These are phyloP conservation scores for Aspergillus funiculosus DNA, from an alignment of 495 filamentous ascomycete genomes.

Conservation along the genomic window DNA sequence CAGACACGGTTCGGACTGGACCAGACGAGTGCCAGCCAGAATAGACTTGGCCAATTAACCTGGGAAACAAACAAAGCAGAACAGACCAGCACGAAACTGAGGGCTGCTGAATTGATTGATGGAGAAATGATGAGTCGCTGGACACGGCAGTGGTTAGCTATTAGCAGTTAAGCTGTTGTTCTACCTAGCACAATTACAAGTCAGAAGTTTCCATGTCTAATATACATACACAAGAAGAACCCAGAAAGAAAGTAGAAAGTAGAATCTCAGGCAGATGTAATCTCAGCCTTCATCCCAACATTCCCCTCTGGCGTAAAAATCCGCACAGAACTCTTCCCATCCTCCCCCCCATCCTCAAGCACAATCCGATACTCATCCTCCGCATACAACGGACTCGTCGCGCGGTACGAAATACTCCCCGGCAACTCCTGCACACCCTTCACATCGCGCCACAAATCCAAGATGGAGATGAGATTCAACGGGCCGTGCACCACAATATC, in stretches of 20 bases:
- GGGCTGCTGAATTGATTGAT: not conserved
- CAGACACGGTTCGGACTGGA: not conserved
- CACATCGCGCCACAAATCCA: constrained; percentile 58
- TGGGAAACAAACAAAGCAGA: constrained; percentile 1
- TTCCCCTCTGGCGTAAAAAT: constrained; percentile 38
- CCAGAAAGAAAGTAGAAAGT: too few species aligned
- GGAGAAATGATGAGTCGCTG: constrained; percentile 3
- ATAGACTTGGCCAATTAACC: not conserved
- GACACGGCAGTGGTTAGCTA: constrained; percentile 5
- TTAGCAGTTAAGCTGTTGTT: too few species aligned
- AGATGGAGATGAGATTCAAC: constrained; percentile 56
- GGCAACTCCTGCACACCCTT: constrained; percentile 26
- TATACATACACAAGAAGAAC: too few species aligned
- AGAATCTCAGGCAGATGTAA: constrained; percentile 20
- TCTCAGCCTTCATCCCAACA: constrained; percentile 46
- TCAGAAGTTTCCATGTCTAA: too few species aligned
- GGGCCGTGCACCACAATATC: constrained; percentile 60
- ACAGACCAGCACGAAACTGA: not conserved
- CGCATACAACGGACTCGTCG: constrained; percentile 55
- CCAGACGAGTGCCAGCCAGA: not conserved
- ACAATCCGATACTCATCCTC: constrained; percentile 47
- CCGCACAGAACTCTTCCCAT: constrained; percentile 26
- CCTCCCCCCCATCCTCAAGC: constrained; percentile 30
- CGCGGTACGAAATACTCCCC: constrained; percentile 51
- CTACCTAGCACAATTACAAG: too few species aligned